Evolutionary conservation across 2,329 filamentous ascomycete genomes (phyloP), one percentile per base, ranked within the genome.

Genomic region (Clonostachys chloroleuca): DNA sequence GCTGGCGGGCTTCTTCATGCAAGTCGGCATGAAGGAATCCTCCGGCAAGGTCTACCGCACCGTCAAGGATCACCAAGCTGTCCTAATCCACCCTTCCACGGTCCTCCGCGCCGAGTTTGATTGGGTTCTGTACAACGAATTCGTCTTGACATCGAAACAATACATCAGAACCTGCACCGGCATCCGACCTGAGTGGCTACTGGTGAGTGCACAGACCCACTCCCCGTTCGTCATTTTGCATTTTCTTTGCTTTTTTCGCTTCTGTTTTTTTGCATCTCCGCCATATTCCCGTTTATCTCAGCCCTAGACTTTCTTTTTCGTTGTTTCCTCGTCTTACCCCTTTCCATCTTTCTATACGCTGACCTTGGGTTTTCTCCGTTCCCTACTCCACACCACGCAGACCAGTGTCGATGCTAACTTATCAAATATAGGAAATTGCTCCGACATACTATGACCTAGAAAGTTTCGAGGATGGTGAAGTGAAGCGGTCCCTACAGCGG

Each of bases 101-200:
- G 92, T 96, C 34, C 77, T 99, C 18, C 81, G 84, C 44, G 85
- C 90, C 49, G 92, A 96, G 49, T 89, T 86, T 56, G 94, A 99
- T 56, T 99, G 94, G 94, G 89, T 99, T 24, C 74, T 99, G 24
- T 99, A 99, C 71, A 96, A 97, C 60, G 95, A 99, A 64, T 99
- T 97, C 61, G 94, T 99, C 12, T 81, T 99, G 47, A 99, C 94
- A 1, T 94, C 88, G 46, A 96, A 99, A 80, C 95, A 97, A 72
- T 99, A 96, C 66, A 92, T 99, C 58, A 83, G 95, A 48, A 96
- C 90, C 1, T 90, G 96, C 43, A 97, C 92, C 12, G 84, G 88
- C 33, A 86, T 99, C 47, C 87, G 89, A 64, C 89, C 92, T 1
- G 94, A 99, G 68, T 99, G 94, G 94, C 73, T 99, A 51, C 64